These are phyloP conservation scores for Picocystis sp. DNA, from an alignment of 163 green algal genomes.

Conservation along the genomic window DNA sequence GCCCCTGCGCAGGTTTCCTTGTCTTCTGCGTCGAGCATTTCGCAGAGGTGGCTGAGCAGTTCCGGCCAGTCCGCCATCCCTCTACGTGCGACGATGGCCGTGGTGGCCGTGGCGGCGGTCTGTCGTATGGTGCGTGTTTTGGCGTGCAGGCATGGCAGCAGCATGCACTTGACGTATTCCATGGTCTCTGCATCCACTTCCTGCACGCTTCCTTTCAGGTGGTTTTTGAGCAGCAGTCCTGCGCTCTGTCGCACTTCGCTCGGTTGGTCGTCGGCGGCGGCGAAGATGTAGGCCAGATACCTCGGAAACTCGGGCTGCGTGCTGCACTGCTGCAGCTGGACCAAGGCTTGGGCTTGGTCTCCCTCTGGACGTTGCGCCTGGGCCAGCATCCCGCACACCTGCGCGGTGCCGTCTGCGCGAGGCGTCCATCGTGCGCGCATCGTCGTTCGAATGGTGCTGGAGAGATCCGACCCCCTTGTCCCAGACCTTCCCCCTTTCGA, in stretches of 20 bases:
- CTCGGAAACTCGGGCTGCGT: constrained; percentile 80
- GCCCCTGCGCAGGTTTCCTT: constrained; percentile 49
- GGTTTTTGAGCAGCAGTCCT: constrained; percentile 92
- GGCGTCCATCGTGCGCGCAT: no score
- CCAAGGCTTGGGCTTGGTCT: constrained; percentile 12
- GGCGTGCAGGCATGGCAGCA: background rate
- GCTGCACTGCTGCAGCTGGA: constrained; percentile 58
- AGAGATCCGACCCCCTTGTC: no score
- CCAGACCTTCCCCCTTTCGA: no score
- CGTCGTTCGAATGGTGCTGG: no score
- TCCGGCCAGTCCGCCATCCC: constrained; percentile 58
- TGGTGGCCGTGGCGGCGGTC: constrained; percentile 52
- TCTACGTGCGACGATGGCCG: constrained; percentile 32
- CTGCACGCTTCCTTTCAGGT: constrained; percentile 46
- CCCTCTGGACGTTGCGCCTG: no score
- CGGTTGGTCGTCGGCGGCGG: constrained; percentile 39
- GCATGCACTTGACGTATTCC: constrained; percentile 59
- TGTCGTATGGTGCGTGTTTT: constrained; percentile 29
- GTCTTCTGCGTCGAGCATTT: constrained; percentile 18
- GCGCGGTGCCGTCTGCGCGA: no score
- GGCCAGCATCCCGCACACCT: no score
- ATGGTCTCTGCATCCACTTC: constrained; percentile 30
- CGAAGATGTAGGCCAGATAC: constrained; percentile 86
- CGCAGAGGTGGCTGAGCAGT: constrained; percentile 20
- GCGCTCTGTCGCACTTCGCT: constrained; percentile 74